Conservation (phyloP, 495 filamentous ascomycete species). For the Rostrohypoxylon terebratum region DNA sequence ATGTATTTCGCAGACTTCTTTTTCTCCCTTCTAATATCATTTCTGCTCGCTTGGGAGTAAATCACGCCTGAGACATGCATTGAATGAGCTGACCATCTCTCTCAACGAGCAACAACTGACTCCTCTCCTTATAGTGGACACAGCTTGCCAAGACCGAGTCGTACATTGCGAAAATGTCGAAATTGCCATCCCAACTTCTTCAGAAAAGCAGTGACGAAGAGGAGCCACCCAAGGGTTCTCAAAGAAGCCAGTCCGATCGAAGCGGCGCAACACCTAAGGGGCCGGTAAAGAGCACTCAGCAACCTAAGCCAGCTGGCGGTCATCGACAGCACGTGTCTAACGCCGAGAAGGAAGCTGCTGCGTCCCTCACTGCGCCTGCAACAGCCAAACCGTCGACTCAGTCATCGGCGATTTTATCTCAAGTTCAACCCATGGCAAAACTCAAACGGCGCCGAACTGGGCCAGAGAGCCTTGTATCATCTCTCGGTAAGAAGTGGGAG, state of each 20-base stretch:
- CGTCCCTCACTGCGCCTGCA: background rate
- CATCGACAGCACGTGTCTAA: background rate
- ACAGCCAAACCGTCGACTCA: background rate
- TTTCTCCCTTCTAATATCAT: too few species aligned
- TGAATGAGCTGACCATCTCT: too few species aligned
- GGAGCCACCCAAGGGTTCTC: background rate
- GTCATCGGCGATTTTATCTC: background rate
- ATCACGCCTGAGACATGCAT: too few species aligned
- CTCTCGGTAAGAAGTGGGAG: constrained; percentile 35
- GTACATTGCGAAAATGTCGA: constrained; percentile 21
- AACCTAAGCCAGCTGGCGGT: background rate
- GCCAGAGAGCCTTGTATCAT: constrained; percentile 12
- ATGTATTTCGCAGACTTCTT: too few species aligned
- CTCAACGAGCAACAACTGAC: too few species aligned
- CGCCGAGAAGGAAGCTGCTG: background rate
- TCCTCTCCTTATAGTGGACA: background rate
- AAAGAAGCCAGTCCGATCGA: background rate
- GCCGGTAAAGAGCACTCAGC: background rate
- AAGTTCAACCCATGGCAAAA: background rate
- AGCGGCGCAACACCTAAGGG: background rate
- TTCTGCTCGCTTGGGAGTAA: too few species aligned
- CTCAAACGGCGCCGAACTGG: constrained; percentile 28
- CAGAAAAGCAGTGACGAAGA: constrained; percentile 1
- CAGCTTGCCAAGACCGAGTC: constrained; percentile 13
- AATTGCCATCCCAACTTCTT: background rate